Evolutionary conservation across 345 rosid genomes (phyloP), one percentile per base, ranked within the genome.

Genomic region (Abelmoschus esculentus): DNA sequence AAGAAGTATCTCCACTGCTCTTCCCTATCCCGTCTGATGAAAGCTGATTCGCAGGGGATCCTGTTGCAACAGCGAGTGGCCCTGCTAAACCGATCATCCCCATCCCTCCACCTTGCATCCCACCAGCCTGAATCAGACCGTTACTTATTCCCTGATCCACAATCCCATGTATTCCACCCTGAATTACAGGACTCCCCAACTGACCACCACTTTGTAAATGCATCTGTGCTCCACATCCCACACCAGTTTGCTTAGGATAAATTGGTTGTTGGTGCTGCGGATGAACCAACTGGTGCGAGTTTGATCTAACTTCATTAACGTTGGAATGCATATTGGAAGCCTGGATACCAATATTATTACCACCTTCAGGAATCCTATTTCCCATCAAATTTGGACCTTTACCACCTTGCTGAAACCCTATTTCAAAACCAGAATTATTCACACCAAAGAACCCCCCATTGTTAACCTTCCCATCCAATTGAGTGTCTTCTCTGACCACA

Each of bases 11-110:
- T 47, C 85, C 87, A 50, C 89, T 89, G 65, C 87, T 90, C 83
- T 86, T 89, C 29, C 83, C 85, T 73, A 91, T 79, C 64, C 90
- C 89, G 73, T 96, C 92, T 13, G 96, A 91, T 10, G 98, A 88
- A 70, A 82, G 31, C 66, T 85, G 92, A 72, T 81, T 92, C 58
- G 87, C 89, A 67, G 93, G 96, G 32, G 96, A 96, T 15, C 80
- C 86, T 9, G 80, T 71, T 11, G 77, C 66, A 70, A 84, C 77
- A 17, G 83, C 69, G 12, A 81, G 71, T 32, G 76, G 72, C 9
- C 82, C 86, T 67, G 87, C 84, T 56, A 85, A 80, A 50, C 90
- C 93, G 71, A 76, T 83, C 77, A 89, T 81, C 34, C 92, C 70
- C 32, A 31, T 31, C 32, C 32, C 32, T 31, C 32, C 32, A 31